phyloP scores from a whole-genome alignment of 805 yeast species.

The Saccharomyces jurei region DNA sequence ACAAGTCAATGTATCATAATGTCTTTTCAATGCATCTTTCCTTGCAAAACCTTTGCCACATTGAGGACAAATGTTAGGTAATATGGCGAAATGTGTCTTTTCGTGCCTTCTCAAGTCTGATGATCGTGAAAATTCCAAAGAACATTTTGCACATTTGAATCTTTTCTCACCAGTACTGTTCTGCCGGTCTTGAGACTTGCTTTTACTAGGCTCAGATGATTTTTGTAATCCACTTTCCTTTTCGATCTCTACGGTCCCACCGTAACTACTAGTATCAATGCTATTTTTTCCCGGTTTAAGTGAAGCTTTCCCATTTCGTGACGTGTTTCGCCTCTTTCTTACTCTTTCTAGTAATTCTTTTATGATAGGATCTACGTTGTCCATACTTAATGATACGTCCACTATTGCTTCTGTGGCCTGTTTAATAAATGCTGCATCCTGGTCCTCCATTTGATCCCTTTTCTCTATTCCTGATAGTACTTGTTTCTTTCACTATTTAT shows the following conservation, averaged over 20 bases:
- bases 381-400: conserved; percentile 10
- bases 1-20: conserved; percentile 66
- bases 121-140: conserved; percentile 54
- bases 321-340: neutral
- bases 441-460: conserved; percentile 6
- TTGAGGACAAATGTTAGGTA: conserved; percentile 64
- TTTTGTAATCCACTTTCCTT: neutral
- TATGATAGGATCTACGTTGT: conserved; percentile 19
- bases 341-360: conserved; percentile 15
- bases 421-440: conserved; percentile 16
- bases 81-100: conserved; percentile 57
- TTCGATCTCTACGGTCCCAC: neutral
- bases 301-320: neutral
- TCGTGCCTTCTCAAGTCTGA: conserved; percentile 68
- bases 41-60: conserved; percentile 81
- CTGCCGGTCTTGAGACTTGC: neutral
- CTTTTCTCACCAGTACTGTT: conserved; percentile 28
- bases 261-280: neutral
- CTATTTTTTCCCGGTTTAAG: neutral
- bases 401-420: conserved; percentile 24
- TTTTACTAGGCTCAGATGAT: neutral
- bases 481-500: neutral
- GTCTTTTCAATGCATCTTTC: conserved; percentile 72
- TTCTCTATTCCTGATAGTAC: too few species aligned
- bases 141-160: conserved; percentile 50